phyloP scores from a whole-genome alignment of 2,329 filamentous ascomycete species.

The Ramichloridium luteum region DNA sequence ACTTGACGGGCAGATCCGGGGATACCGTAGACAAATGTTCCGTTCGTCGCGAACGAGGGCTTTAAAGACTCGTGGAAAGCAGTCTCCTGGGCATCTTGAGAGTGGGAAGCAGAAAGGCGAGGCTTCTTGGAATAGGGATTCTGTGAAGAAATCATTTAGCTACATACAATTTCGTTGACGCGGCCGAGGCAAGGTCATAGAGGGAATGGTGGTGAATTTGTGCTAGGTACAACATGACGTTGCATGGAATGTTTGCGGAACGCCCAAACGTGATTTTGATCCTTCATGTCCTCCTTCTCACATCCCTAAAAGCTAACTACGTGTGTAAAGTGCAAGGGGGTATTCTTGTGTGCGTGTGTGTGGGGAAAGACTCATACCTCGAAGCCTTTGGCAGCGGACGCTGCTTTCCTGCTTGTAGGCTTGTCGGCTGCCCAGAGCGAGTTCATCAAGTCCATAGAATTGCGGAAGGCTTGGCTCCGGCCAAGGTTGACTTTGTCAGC shows the following conservation, averaged over 20 bases:
- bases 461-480: constrained; percentile 55
- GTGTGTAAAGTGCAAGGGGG: not conserved
- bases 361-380: constrained; percentile 62
- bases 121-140: constrained; percentile 20
- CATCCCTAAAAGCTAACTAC: not conserved
- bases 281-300: not conserved
- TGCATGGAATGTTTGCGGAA: constrained; percentile 11
- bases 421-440: constrained; percentile 70
- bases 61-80: constrained; percentile 63
- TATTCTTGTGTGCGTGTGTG: constrained; percentile 2
- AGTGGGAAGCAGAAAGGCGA: constrained; percentile 39
- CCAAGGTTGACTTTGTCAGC: constrained; percentile 10
- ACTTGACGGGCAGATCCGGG: constrained; percentile 29
- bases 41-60: constrained; percentile 65
- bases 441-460: constrained; percentile 92
- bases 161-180: constrained; percentile 19
- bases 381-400: constrained; percentile 15
- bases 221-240: not conserved
- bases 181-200: constrained; percentile 2
- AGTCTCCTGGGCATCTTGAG: constrained; percentile 52
- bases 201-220: constrained; percentile 3
- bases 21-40: constrained; percentile 55
- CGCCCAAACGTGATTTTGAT: constrained; percentile 9
- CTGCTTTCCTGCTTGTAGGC: constrained; percentile 34
- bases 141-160: constrained; percentile 22